These are phyloP conservation scores for Ceratonia siliqua DNA, from an alignment of 306 rosid genomes.

Conservation along the genomic window DNA sequence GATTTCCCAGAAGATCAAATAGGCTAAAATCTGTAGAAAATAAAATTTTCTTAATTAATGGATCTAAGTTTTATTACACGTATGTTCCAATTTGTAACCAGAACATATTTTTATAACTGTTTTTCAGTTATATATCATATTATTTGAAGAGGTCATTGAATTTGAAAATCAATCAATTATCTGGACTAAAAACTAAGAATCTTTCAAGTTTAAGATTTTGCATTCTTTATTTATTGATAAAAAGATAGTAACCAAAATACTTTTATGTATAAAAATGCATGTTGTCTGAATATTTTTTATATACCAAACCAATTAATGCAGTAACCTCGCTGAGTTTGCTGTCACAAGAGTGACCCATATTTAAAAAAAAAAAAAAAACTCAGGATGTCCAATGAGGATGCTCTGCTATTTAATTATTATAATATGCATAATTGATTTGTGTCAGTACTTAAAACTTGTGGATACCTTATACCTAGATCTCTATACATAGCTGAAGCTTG, in stretches of 20 bases:
- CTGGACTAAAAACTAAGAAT: constrained; percentile 12
- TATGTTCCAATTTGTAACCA: not conserved
- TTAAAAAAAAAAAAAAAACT: not conserved
- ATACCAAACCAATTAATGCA: not conserved
- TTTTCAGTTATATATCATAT: not conserved
- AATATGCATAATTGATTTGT: constrained; percentile 41
- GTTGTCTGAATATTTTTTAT: constrained; percentile 9
- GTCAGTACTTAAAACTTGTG: constrained; percentile 12
- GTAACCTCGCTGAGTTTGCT: constrained; percentile 18
- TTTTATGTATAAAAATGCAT: not conserved
- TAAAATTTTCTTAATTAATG: too few species aligned
- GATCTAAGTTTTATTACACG: too few species aligned
- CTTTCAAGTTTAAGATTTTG: constrained; percentile 10
- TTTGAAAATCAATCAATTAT: not conserved
- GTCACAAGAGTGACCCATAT: constrained; percentile 19
- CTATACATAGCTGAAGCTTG: constrained; percentile 21
- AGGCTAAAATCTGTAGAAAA: too few species aligned
- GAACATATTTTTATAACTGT: too few species aligned
- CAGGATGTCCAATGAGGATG: not conserved
- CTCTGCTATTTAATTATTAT: constrained; percentile 2
- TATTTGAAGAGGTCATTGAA: constrained; percentile 18
- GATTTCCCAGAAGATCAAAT: too few species aligned
- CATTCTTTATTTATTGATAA: not conserved
- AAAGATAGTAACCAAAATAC: not conserved
- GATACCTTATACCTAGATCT: constrained; percentile 43